Percentiles rank a stretch among this genome's conserved stretches.
Conservation (phyloP, 208 protist species). For the Vickermania spadyakhi region DNA sequence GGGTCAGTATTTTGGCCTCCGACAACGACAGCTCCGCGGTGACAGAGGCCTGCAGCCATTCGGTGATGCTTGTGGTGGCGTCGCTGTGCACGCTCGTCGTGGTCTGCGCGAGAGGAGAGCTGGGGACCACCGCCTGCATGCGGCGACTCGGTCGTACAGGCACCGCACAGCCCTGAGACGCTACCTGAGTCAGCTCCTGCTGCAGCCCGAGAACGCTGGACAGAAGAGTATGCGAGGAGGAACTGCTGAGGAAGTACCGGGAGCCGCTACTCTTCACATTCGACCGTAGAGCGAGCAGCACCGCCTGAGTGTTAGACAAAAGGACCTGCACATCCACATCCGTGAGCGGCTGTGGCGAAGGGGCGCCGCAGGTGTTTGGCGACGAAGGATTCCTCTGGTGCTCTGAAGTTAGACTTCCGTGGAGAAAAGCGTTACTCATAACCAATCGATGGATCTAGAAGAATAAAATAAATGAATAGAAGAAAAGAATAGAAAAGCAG, state of each 20-base stretch:
- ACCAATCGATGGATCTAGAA: no score
- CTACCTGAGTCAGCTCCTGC: neutral
- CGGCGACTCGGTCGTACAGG: neutral
- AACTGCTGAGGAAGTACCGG: neutral
- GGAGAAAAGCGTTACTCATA: no score
- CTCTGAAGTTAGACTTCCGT: no score
- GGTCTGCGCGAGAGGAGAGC: neutral
- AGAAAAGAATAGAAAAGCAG: no score
- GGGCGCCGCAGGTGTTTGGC: no score
- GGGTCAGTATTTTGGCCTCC: conserved; percentile 43
- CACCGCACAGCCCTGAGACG: no score
- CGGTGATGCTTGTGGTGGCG: neutral
- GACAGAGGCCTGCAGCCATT: neutral
- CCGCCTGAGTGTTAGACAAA: neutral
- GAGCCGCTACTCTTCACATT: neutral
- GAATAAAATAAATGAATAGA: no score
- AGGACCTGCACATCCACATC: neutral
- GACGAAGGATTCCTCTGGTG: no score
- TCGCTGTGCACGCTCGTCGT: neutral
- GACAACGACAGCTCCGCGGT: conserved; percentile 10
- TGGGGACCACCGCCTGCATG: neutral
- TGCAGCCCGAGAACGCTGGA: neutral
- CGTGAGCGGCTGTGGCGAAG: neutral
- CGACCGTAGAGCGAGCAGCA: neutral
- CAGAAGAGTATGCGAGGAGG: neutral